Base-by-base conservation (phyloP, 192 early-diverging fungal species). In the Hyaloraphidium curvatum region DNA sequence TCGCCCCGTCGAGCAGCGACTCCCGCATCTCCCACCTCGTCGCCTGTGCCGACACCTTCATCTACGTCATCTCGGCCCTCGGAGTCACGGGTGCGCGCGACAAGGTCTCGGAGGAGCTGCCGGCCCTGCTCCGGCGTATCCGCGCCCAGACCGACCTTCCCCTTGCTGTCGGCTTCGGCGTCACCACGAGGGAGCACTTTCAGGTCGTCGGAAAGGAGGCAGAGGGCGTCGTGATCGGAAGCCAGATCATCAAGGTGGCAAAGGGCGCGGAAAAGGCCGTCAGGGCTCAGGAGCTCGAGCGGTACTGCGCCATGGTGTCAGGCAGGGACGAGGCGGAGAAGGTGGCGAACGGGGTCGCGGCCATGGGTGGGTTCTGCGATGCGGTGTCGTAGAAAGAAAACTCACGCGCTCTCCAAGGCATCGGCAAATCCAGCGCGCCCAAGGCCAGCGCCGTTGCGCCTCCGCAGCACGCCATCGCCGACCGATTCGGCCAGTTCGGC, bases 81-180 rank as follows among this genome's bases (percentile, higher is more conserved):
- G 95, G 95, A 40, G 90, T 96, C 37, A 98, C 95, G 17, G 95
- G 95, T 28, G 85, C 83, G 1, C 72, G 76, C 17, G 60, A 59
- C 37, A 57, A 68, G 2, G 78, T 95, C 25, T 78, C 75, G 41
- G 35, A 62, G 16, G 81, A 81, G 26, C 73, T 96, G 28, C 75
- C 81, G 13, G 56, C 70, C 1, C 65, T 94, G 51, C 61, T 97
- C n/a, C 60, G 61, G 0, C 77, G 82, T 25, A 81, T 97, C 60
- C 77, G 82, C 29, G 74, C 82, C 52, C 66, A 86, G 63, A 95
- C 89, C 2, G 53, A 72, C 19, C 39, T 86, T 17, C 87, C 89
- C 2, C 71, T 98, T 27, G 95, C 92, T 11, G 95, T 98, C 26
- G 95, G 95, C 35, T 98, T 98, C 67, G 92, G 95, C 61, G 91